Conservation (phyloP, 2,329 filamentous ascomycete species). For the Penicillium paneum region DNA sequence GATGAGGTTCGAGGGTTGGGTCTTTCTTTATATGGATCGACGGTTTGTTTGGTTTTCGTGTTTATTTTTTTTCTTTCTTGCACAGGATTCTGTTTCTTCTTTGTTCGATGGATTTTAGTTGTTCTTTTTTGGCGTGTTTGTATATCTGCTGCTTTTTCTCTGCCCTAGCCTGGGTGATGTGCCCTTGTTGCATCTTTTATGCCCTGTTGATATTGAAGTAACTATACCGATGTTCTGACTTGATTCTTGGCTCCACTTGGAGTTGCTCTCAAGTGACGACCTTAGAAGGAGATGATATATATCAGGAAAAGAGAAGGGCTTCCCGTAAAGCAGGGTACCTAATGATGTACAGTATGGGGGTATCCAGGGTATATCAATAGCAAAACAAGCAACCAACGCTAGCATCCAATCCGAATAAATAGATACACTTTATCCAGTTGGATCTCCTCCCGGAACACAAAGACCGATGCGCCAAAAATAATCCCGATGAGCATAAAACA, state of each 20-base stretch:
- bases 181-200: neutral
- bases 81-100: constrained; percentile 6
- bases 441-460: constrained; percentile 72
- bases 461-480: constrained; percentile 94
- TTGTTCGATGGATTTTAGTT: constrained; percentile 1
- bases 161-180: neutral
- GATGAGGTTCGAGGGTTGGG: neutral
- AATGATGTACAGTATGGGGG: neutral
- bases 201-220: neutral
- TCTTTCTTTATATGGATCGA: neutral
- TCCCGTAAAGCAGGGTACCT: neutral
- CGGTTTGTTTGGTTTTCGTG: neutral
- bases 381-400: neutral
- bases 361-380: neutral
- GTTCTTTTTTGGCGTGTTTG: constrained; percentile 4
- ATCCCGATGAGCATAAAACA: constrained; percentile 90
- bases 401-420: neutral
- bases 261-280: neutral
- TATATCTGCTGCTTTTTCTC: neutral
- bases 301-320: neutral
- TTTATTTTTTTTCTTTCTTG: neutral
- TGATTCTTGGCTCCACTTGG: neutral
- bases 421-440: constrained; percentile 18
- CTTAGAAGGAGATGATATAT: neutral
- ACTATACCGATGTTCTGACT: neutral